phyloP scores from a whole-genome alignment of 495 filamentous ascomycete genomes.

The Clavariopsis aquatica region DNA sequence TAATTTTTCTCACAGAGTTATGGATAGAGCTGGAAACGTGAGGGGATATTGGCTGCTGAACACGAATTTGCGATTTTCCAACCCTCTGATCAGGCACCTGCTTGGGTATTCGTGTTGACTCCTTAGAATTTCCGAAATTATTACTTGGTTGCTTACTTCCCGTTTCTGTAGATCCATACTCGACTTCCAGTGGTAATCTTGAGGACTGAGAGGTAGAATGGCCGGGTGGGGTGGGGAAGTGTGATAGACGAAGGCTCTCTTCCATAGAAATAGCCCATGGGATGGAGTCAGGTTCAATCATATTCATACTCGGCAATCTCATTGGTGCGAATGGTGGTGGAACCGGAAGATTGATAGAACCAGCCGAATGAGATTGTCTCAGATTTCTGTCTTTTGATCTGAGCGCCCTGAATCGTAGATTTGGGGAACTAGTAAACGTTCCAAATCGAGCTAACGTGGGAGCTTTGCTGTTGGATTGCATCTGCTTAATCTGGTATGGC shows the following conservation, averaged over 20 bases:
- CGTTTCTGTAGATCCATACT: neutral
- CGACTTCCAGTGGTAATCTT: neutral
- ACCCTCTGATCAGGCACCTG: neutral
- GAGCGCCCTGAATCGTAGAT: constrained; percentile 2
- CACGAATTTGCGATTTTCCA: constrained; percentile 7
- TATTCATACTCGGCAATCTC: constrained; percentile 26
- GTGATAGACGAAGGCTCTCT: constrained; percentile 34
- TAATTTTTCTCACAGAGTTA: neutral
- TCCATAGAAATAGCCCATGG: constrained; percentile 28
- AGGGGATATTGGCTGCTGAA: constrained; percentile 20
- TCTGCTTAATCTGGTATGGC: constrained; percentile 21
- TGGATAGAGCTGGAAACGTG: constrained; percentile 10
- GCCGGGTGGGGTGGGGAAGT: constrained; percentile 17
- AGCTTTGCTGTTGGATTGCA: neutral
- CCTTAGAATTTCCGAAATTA: neutral
- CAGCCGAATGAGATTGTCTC: constrained; percentile 33
- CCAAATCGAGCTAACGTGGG: constrained; percentile 1
- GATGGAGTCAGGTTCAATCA: constrained; percentile 8
- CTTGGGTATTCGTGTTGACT: neutral
- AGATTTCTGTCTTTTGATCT: constrained; percentile 16
- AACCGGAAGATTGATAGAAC: constrained; percentile 14
- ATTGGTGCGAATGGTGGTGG: constrained; percentile 12
- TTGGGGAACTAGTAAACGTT: constrained; percentile 25
- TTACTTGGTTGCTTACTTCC: neutral
- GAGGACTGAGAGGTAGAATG: constrained; percentile 2